These are phyloP conservation scores for Amphicarpaea edgeworthii DNA, from an alignment of 306 rosid genomes.

Conservation along the genomic window DNA sequence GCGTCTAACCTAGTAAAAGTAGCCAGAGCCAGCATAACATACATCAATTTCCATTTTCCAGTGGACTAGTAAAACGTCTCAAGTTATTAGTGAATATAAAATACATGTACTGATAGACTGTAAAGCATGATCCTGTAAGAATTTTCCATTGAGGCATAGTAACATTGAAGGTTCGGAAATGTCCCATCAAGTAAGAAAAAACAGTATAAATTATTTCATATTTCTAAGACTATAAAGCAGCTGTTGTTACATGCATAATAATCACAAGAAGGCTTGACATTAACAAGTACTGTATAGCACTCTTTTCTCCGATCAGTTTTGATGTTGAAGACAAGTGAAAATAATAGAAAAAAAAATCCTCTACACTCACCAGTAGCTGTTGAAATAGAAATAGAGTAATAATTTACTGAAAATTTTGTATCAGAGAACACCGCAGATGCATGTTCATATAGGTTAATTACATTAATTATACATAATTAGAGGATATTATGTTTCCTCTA, in stretches of 20 bases:
- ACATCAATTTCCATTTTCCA: constrained; percentile 28
- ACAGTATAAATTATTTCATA: neutral
- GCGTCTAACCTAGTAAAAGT: constrained; percentile 79
- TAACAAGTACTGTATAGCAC: constrained; percentile 13
- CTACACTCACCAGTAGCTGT: neutral
- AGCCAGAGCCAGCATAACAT: constrained; percentile 39
- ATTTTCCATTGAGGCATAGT: constrained; percentile 6
- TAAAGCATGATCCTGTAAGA: constrained; percentile 19
- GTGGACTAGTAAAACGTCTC: constrained; percentile 30
- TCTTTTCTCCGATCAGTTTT: neutral
- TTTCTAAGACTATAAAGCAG: neutral
- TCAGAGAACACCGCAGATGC: too few relatives aligned
- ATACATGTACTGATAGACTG: neutral
- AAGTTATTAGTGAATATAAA: constrained; percentile 6
- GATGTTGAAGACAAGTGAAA: constrained; percentile 5
- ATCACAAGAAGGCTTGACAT: neutral
- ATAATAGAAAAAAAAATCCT: constrained; percentile 6
- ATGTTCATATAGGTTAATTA: too few relatives aligned
- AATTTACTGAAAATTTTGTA: too few relatives aligned
- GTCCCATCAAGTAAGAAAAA: constrained; percentile 27
- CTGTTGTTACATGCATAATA: constrained; percentile 13
- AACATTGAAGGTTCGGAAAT: constrained; percentile 1
- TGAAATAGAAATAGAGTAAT: too few relatives aligned
- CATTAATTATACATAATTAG: too few relatives aligned
- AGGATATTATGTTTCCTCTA: too few relatives aligned